Evolutionary conservation across 257 asterid genomes (phyloP), one percentile per base, ranked within the genome.

Genomic region (Apocynum venetum): DNA sequence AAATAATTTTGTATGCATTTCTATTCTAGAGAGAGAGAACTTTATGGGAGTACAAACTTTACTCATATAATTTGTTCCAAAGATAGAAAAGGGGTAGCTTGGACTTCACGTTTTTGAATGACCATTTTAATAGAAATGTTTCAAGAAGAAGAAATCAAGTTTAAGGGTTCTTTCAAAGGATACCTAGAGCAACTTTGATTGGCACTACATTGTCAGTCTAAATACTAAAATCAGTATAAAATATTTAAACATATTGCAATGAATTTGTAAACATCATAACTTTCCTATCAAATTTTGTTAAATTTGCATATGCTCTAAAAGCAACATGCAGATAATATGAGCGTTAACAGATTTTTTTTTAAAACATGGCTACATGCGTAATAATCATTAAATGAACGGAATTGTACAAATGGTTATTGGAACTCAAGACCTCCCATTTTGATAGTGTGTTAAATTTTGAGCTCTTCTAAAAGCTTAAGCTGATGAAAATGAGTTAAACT

Each of bases 61-160:
- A 56, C 35, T 56, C 47, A 80, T 44, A 52, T 59, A 25, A 59
- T 57, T 41, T 80, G 65, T 76, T 75, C 76, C 79, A 55, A 78
- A 71, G 75, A 77, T 74, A 71, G 73, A 75, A 74, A 67, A 84
- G 79, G 77, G 51, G 80, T n/a, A 56, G 80, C 88, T 85, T 82
- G 83, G 80, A 75, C 20, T 48, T 82, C 85, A 85, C 86, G 80
- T 80, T 77, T 75, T n/a, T 53, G 63, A 67, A 57, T 60, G 17
- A 46, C 51, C 43, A 76, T 75, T 63, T 65, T 74, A 65, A 59
- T 74, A 60, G 78, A 75, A 66, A 80, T 78, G 79, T 75, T 78
- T 80, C 80, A 20, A 31, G 68, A 51, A 25, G 83, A 82, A 80
- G 73, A 85, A 80, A 82, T 81, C 82, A 63, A 85, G 77, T 17